Conservation (phyloP, 2,329 filamentous ascomycete species). For the Fusarium cicatricum region DNA sequence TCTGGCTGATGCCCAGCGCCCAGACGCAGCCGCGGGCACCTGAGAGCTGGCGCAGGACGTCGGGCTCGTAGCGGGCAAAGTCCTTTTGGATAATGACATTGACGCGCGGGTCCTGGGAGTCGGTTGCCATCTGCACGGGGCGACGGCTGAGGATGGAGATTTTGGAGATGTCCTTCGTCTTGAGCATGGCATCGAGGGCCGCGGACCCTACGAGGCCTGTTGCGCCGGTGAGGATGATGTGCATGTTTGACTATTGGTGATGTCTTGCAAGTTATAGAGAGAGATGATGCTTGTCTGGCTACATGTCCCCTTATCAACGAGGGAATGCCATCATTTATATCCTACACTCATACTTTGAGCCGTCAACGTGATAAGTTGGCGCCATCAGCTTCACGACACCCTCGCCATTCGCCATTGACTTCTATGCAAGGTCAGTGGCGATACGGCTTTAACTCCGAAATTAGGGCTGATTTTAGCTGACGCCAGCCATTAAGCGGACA, state of each 20-base stretch:
- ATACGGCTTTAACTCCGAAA: no score
- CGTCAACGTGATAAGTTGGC: neutral
- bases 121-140: conserved; percentile 69
- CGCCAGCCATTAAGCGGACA: no score
- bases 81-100: conserved; percentile 74
- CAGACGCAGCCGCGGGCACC: conserved; percentile 76
- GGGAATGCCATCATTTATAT: neutral
- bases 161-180: conserved; percentile 61
- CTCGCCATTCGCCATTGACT: no score
- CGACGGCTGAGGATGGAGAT: conserved; percentile 74
- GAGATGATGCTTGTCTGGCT: neutral
- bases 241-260: conserved; percentile 52
- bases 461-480: no score
- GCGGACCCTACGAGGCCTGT: conserved; percentile 71
- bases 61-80: conserved; percentile 66
- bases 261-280: neutral
- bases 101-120: conserved; percentile 64
- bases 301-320: neutral
- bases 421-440: no score
- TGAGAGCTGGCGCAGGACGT: conserved; percentile 65
- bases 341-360: neutral
- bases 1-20: conserved; percentile 74
- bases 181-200: conserved; percentile 69
- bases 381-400: neutral
- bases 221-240: conserved; percentile 73